Evolutionary conservation across 2,329 filamentous ascomycete species (phyloP), one percentile per base, ranked within the genome.

Genomic region (Talaromyces sp.): DNA sequence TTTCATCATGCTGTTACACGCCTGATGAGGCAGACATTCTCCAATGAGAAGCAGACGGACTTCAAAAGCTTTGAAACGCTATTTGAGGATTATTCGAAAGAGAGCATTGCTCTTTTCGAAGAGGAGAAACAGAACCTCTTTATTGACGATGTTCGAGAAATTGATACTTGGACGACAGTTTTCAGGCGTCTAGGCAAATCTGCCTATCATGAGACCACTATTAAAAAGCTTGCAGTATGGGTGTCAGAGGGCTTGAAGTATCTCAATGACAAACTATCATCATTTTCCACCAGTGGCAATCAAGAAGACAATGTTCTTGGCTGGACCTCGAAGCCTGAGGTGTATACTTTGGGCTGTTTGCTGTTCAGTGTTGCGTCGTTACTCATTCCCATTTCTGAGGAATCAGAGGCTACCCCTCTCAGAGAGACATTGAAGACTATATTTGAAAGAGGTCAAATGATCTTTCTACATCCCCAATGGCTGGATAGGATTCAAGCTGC

Each of bases 51-150:
- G 7, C 45, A 35, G 37, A 5, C 15, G 3, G 55, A 48, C 9
- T 61, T 70, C 5, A 52, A 60, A 6, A 40, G 68, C 17, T 66
- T 73, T 22, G 61, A 65, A 5, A 59, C 66, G 0, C 65, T 81
- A 2, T 60, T 64, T 0, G 66, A 70, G 4, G 53, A 53, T 9
- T 69, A 71, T 10, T 65, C 70, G 3, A 70, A 72, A 40, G 73
- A 77, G 31, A 73, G 70, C 41, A 74, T 70, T 0, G 69, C 71
- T 62, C 81, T 99, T 0, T 99, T 99, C 69, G 87, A 83, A 0
- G 81, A 91, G 57, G 94, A 99, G 73, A 92, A 95, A 70, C 91
- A 96, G 70, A 99, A 99, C 69, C 80, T 97, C n/a, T 97, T 90
- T 71, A 78, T 93, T 52, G 93, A 97, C 70, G 86, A 91, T 64